Percentiles rank a stretch among this genome's conserved stretches.
phyloP scores from a whole-genome alignment of 805 yeast species.

The Metschnikowia aberdeeniae region DNA sequence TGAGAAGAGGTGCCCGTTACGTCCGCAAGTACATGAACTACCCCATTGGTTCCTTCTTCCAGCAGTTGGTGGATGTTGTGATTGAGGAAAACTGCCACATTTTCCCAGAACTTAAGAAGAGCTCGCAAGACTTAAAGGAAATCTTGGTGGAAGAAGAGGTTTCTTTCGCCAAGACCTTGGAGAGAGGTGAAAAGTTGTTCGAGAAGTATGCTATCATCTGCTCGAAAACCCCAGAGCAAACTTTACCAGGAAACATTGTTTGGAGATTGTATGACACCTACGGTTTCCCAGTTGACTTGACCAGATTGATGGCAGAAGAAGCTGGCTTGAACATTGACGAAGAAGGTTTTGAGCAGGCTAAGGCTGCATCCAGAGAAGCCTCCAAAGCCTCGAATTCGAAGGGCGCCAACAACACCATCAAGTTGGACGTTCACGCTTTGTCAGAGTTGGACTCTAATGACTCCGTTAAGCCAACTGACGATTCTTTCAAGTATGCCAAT shows the following conservation, averaged over 20 bases:
- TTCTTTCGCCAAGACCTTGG: conserved; percentile 91
- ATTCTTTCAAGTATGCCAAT: conserved; percentile 67
- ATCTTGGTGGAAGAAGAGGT: conserved; percentile 94
- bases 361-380: conserved; percentile 85
- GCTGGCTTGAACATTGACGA: conserved; percentile 91
- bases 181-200: conserved; percentile 95
- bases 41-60: conserved; percentile 92
- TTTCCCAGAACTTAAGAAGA: conserved; percentile 85
- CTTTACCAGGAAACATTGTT: conserved; percentile 87
- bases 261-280: conserved; percentile 98
- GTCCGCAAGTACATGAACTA: conserved; percentile 94
- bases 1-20: conserved; percentile 97
- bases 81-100: conserved; percentile 81
- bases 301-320: conserved; percentile 98
- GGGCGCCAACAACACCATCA: conserved; percentile 56
- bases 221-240: conserved; percentile 64
- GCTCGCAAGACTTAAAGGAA: conserved; percentile 74
- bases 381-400: conserved; percentile 80
- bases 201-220: conserved; percentile 90
- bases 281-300: conserved; percentile 98
- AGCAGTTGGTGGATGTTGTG: conserved; percentile 86
- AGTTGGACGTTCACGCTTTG: conserved; percentile 88
- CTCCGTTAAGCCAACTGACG: conserved; percentile 75
- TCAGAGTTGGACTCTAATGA: conserved; percentile 61
- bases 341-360: conserved; percentile 87